Base-by-base conservation (phyloP, 2,329 filamentous ascomycete species). In the Phialocephala sp. region DNA sequence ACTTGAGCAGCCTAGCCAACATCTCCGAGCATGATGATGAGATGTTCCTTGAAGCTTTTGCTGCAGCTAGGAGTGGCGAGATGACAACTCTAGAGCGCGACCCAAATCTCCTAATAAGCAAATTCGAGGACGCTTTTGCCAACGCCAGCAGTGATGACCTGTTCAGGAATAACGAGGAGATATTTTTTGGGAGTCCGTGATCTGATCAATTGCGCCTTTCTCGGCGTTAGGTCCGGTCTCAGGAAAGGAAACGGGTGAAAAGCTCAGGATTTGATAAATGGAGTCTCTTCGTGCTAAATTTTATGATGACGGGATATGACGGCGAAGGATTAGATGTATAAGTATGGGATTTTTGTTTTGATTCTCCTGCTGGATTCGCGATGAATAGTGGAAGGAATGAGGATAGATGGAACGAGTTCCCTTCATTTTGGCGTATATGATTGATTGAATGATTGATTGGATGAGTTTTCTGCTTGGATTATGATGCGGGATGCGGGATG, bases 41-140 rank as follows among this genome's bases (percentile, higher is more conserved):
- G 59, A 75, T 77, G 73, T 77, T 77, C 50, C 68, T 77, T 4
- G 73, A 76, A 41, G 72, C 75, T 9, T 77, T 77, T 61, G 70
- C 73, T 1, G 64, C 70, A 5, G 70, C 68, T 12, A 68, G 62
- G 8, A 66, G 68, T n/a, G 64, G 64, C 12, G 66, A 65, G 2
- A 70, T 75, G 62, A 73, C 71, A 14, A 66, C 69, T 22, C 63
- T 76, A 9, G 73, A 76, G 54, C 68, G 72, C 14, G 73, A 76
- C 36, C 71, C 73, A 3, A 72, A 74, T 60, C 56, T 76, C 9
- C 59, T 76, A 57, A 70, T 76, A 66, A 66, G 69, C 2, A 76
- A 76, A 60, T 76, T 75, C 57, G 75, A 76, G 1, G 74, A 75
- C 55, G 64, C 66, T 6, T 76, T 73, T 50, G 64, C 50, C 8